phyloP scores from a whole-genome alignment of 1,139 yeast species.

The Sugiyamaella novakii region DNA sequence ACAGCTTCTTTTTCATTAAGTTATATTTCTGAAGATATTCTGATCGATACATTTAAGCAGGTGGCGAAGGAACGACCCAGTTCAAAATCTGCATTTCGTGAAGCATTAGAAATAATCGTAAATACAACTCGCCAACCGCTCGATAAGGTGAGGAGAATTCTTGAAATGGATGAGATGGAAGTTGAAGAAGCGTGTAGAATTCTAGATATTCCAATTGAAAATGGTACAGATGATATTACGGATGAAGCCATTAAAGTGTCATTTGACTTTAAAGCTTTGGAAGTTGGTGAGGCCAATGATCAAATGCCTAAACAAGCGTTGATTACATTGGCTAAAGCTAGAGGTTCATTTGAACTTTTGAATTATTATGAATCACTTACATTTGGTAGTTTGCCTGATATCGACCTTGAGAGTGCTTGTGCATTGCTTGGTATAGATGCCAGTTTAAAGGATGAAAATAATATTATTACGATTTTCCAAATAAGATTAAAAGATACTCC shows the following conservation, averaged over 20 bases:
- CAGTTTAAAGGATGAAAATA: constrained; percentile 34
- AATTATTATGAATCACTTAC: constrained; percentile 35
- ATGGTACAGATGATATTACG: constrained; percentile 60
- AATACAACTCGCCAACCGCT: constrained; percentile 42
- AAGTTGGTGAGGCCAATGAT: constrained; percentile 52
- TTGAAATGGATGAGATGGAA: constrained; percentile 59
- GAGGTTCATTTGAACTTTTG: constrained; percentile 50
- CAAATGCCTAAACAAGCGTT: constrained; percentile 50
- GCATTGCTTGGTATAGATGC: constrained; percentile 44
- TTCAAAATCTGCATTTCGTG: constrained; percentile 22
- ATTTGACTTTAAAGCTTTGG: constrained; percentile 48
- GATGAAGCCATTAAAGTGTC: constrained; percentile 78
- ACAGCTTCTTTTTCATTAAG: constrained; percentile 16
- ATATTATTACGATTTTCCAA: constrained; percentile 37
- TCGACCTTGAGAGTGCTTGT: constrained; percentile 60
- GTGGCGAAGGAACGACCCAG: constrained; percentile 24
- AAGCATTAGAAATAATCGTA: constrained; percentile 33
- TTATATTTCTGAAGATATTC: constrained; percentile 27
- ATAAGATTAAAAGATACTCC: constrained; percentile 40
- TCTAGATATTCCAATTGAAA: constrained; percentile 48
- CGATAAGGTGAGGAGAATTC: constrained; percentile 45
- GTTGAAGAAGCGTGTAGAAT: constrained; percentile 58
- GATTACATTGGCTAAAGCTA: constrained; percentile 57
- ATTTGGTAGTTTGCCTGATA: constrained; percentile 36
- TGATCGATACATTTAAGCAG: constrained; percentile 35